These are phyloP conservation scores for Agaricus bisporus DNA, from an alignment of 768 basidiomycete genomes.

Conservation along the genomic window DNA sequence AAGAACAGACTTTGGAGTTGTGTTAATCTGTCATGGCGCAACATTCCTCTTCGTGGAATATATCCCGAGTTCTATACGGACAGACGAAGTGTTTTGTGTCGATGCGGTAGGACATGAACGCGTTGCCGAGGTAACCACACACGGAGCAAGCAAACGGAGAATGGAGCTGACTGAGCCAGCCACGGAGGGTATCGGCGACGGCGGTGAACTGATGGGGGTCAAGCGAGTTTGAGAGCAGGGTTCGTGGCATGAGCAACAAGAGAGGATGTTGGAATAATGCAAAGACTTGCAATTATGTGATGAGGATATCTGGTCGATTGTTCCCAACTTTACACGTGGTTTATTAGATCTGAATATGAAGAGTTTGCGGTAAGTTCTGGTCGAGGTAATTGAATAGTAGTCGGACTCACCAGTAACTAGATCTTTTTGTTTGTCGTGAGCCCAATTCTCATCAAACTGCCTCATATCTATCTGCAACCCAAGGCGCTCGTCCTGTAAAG, in stretches of 20 bases:
- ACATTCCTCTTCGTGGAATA: slow-evolving; percentile 6
- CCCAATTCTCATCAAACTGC: too few relatives aligned
- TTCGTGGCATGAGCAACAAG: slow-evolving; percentile 5
- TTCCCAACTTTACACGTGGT: too few relatives aligned
- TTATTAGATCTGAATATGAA: too few relatives aligned
- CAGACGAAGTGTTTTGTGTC: slow-evolving; percentile 6
- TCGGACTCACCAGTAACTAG: too few relatives aligned
- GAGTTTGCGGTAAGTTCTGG: too few relatives aligned
- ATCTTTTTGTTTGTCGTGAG: too few relatives aligned
- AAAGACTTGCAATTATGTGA: too few relatives aligned
- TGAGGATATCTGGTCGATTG: too few relatives aligned
- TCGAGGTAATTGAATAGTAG: too few relatives aligned
- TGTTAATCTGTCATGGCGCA: not conserved
- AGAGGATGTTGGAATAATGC: too few relatives aligned
- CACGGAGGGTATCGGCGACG: slow-evolving; percentile 6
- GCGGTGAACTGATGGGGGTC: not conserved
- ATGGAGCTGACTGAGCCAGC: slow-evolving; percentile 2
- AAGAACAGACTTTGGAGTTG: not conserved
- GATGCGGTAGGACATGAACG: slow-evolving; percentile 5
- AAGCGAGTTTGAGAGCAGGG: not conserved
- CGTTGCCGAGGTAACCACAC: slow-evolving; percentile 5
- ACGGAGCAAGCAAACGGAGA: slow-evolving; percentile 1
- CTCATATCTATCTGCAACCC: too few relatives aligned
- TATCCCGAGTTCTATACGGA: slow-evolving; percentile 4
- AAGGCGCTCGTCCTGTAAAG: too few relatives aligned